Conservation (phyloP, 2,329 filamentous ascomycete species). For the Cercospora sp. region DNA sequence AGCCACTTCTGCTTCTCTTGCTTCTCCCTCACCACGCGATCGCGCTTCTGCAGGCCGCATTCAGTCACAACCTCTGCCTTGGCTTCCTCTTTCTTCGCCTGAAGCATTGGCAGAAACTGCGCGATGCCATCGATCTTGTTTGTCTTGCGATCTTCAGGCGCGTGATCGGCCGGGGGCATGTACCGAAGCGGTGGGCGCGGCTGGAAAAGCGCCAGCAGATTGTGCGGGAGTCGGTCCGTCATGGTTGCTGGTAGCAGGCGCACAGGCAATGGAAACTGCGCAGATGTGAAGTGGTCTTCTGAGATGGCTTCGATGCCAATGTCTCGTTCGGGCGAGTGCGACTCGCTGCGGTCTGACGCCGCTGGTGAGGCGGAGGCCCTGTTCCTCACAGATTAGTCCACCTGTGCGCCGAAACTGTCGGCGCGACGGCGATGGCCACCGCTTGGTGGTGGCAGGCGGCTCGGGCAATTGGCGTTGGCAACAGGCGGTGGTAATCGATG, state of each 20-base stretch:
- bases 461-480: neutral
- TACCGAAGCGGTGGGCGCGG: conserved; percentile 89
- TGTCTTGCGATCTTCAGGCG: conserved; percentile 79
- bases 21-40: conserved; percentile 81
- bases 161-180: conserved; percentile 77
- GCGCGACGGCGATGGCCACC: neutral
- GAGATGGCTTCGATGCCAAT: neutral
- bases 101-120: conserved; percentile 69
- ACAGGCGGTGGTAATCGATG: neutral
- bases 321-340: neutral
- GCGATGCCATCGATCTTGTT: conserved; percentile 71
- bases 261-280: conserved; percentile 10
- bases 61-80: conserved; percentile 67
- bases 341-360: neutral
- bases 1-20: conserved; percentile 65
- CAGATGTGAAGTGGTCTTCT: neutral
- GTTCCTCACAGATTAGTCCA: neutral
- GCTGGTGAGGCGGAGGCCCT: neutral
- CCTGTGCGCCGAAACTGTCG: neutral
- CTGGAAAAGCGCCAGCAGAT: conserved; percentile 90
- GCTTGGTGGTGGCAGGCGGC: neutral
- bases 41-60: conserved; percentile 86
- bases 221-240: conserved; percentile 95
- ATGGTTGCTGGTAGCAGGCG: conserved; percentile 52
- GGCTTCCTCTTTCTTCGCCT: conserved; percentile 67